Evolutionary conservation across 768 basidiomycete species (phyloP).

Genomic region (Boletus insuetus): DNA sequence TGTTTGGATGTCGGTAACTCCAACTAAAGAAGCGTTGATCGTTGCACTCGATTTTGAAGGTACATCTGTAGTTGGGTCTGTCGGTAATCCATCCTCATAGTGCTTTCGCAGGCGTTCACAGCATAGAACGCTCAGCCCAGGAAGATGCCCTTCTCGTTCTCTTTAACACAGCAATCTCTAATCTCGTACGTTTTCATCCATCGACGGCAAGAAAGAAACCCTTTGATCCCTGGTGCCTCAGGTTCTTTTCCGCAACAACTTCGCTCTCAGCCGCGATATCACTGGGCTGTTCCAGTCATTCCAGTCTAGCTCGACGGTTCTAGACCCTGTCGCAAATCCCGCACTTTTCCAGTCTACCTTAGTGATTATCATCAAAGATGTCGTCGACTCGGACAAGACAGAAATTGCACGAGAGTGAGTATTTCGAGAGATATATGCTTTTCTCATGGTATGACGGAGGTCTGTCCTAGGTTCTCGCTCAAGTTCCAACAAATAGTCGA

Average conservation of each 20-base stretch:
- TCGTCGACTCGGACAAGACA: slow-evolving; percentile 55
- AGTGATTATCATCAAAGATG: slow-evolving; percentile 67
- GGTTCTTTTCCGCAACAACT: slow-evolving; percentile 67
- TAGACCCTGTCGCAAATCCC: slow-evolving; percentile 58
- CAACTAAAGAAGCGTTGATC: slow-evolving; percentile 52
- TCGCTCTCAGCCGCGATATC: slow-evolving; percentile 60
- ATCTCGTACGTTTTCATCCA: slow-evolving; percentile 41
- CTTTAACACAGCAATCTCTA: slow-evolving; percentile 65
- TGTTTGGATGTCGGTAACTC: slow-evolving; percentile 66
- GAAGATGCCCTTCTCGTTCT: slow-evolving; percentile 63
- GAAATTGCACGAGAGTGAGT: slow-evolving; percentile 60
- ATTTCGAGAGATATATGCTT: neutral
- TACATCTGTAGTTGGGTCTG: slow-evolving; percentile 1
- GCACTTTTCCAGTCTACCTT: slow-evolving; percentile 57
- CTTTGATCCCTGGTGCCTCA: slow-evolving; percentile 17
- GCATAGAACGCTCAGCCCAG: slow-evolving; percentile 59
- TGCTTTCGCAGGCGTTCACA: slow-evolving; percentile 51
- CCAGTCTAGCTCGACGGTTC: slow-evolving; percentile 51
- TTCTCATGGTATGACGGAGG: neutral
- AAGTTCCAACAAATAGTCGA: slow-evolving; percentile 61
- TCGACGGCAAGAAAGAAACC: neutral
- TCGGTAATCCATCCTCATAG: neutral
- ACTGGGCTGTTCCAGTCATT: slow-evolving; percentile 60
- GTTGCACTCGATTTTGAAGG: slow-evolving; percentile 69
- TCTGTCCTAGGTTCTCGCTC: slow-evolving; percentile 43